phyloP scores from a whole-genome alignment of 2,329 filamentous ascomycete genomes.

The Cercospora sp. region DNA sequence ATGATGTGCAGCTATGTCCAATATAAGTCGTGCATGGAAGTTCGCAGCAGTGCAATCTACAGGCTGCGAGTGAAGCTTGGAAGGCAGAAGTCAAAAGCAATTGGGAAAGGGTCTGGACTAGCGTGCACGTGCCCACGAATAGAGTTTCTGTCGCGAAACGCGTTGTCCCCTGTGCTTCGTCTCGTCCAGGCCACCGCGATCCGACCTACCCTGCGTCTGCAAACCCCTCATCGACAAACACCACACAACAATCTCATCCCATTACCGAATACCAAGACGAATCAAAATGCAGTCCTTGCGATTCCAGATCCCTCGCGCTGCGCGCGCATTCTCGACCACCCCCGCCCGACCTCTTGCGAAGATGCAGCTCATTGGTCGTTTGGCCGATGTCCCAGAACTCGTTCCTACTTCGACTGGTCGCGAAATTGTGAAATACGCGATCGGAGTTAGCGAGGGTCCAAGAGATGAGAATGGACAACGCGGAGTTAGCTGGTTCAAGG shows the following conservation, averaged over 20 bases:
- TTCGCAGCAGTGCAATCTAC: not conserved
- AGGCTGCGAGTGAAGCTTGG: not conserved
- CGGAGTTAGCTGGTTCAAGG: conserved; percentile 81
- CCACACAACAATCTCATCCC: not conserved
- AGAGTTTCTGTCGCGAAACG: not conserved
- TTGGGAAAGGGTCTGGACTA: not conserved
- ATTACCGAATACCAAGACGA: not conserved
- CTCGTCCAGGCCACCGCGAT: not conserved
- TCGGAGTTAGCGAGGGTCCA: conserved; percentile 69
- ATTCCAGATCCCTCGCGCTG: conserved; percentile 50
- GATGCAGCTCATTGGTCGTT: conserved; percentile 83
- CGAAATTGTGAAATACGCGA: conserved; percentile 73
- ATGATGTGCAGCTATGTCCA: not conserved
- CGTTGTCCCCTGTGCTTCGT: not conserved
- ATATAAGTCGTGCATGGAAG: not conserved
- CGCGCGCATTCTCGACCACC: conserved; percentile 76
- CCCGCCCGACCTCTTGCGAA: conserved; percentile 66
- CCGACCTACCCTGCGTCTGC: not conserved
- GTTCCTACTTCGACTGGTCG: conserved; percentile 67
- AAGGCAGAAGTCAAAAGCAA: not conserved
- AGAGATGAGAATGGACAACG: conserved; percentile 66
- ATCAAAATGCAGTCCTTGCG: conserved; percentile 52
- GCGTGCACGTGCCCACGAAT: not conserved
- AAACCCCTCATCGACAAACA: not conserved
- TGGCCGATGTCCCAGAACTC: conserved; percentile 77